Evolutionary conservation across 2,329 filamentous ascomycete species (phyloP).

Genomic region (Grosmannia serpens): DNA sequence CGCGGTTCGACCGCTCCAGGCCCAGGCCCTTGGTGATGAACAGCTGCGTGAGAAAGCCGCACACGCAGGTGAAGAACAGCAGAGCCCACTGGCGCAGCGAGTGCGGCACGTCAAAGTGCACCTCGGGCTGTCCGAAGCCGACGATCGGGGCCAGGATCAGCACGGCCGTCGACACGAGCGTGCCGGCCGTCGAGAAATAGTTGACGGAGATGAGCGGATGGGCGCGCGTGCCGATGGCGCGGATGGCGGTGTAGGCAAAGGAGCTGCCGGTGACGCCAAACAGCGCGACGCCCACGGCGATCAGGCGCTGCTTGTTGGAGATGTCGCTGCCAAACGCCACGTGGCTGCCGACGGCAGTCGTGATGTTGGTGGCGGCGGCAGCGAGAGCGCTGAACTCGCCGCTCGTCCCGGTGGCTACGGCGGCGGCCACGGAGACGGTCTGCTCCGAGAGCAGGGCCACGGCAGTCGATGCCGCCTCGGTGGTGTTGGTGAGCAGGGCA

Average conservation of each 20-base stretch:
- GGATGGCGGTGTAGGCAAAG: constrained; percentile 61
- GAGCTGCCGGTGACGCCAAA: constrained; percentile 68
- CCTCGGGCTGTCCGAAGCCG: constrained; percentile 31
- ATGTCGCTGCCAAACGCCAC: background rate
- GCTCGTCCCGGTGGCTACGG: constrained; percentile 1
- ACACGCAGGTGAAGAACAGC: constrained; percentile 55
- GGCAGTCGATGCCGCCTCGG: too few species aligned
- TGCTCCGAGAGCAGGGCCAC: too few species aligned
- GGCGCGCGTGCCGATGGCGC: constrained; percentile 67
- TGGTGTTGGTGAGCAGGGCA: too few species aligned
- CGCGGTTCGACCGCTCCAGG: constrained; percentile 50
- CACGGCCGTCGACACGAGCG: constrained; percentile 51
- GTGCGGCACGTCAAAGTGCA: constrained; percentile 31
- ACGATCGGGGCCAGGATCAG: constrained; percentile 41
- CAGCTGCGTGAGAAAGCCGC: constrained; percentile 78
- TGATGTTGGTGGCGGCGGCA: background rate
- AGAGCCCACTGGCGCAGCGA: constrained; percentile 49
- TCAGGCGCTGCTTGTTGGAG: constrained; percentile 11
- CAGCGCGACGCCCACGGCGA: constrained; percentile 35
- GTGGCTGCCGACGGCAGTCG: background rate
- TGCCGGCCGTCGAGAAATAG: constrained; percentile 65
- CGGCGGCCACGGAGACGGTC: too few species aligned
- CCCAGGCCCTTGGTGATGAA: constrained; percentile 68
- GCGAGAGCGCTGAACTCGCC: background rate
- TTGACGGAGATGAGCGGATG: constrained; percentile 79